Evolutionary conservation across 495 filamentous ascomycete species (phyloP).

Genomic region (Aspergillus saccharolyticus): DNA sequence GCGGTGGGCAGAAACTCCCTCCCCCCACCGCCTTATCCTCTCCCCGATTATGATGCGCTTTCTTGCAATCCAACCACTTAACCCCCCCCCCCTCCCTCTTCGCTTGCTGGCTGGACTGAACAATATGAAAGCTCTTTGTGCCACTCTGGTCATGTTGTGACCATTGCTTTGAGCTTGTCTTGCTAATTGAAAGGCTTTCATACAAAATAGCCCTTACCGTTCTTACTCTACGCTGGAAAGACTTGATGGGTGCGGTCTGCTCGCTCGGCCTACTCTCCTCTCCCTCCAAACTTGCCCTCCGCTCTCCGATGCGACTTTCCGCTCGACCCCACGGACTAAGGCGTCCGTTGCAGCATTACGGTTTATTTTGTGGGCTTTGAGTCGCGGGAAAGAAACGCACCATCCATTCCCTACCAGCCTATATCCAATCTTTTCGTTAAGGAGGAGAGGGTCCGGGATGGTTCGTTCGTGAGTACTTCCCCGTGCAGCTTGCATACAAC

Average conservation of each 20-base stretch:
- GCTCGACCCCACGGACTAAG: conserved; percentile 15
- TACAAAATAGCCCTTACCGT: too few relatives aligned
- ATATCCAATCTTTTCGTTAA: too few relatives aligned
- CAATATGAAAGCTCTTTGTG: conserved; percentile 4
- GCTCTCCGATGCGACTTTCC: conserved; percentile 21
- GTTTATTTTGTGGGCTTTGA: conserved; percentile 10
- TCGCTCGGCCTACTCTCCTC: neutral
- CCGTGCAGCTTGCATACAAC: too few relatives aligned
- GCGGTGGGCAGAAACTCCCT: conserved; percentile 19
- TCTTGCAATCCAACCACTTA: neutral
- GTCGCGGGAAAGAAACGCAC: neutral
- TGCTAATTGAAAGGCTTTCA: conserved; percentile 8
- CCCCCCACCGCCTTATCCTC: conserved; percentile 33
- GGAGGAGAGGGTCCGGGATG: neutral
- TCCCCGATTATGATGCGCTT: conserved; percentile 19
- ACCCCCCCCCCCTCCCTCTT: conserved; percentile 3
- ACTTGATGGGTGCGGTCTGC: too few relatives aligned
- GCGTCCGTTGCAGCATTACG: conserved; percentile 20
- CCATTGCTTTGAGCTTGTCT: conserved; percentile 11
- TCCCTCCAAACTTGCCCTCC: conserved; percentile 4
- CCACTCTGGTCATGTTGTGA: conserved; percentile 14
- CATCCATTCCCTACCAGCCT: too few relatives aligned
- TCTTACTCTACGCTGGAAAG: too few relatives aligned
- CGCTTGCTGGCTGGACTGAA: neutral
- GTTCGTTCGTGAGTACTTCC: neutral